Percentiles rank a stretch among this genome's conserved stretches.
Evolutionary conservation across 148 eudicot genomes (phyloP).

Genomic region (Rhododendron molle): DNA sequence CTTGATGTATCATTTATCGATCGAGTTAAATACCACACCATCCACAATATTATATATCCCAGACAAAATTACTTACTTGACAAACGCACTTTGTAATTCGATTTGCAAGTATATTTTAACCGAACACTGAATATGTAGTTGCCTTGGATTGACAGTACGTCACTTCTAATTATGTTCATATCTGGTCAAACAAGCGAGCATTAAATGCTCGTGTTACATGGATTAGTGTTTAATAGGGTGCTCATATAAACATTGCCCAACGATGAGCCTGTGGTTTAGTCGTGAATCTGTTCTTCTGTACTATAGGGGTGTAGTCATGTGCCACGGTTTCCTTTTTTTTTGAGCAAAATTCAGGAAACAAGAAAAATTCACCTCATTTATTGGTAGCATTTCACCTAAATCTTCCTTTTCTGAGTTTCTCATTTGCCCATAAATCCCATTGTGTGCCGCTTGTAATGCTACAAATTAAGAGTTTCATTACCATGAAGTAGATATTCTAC

Average conservation of each 20-base stretch:
- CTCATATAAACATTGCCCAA: not conserved
- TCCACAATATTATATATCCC: not conserved
- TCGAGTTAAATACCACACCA: not conserved
- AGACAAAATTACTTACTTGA: not conserved
- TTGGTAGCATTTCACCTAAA: not conserved
- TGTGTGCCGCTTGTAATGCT: not conserved
- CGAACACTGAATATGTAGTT: not conserved
- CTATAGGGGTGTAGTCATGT: not conserved
- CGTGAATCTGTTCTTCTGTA: not conserved
- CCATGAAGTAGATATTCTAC: too few species aligned
- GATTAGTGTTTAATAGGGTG: not conserved
- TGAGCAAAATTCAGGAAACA: not conserved
- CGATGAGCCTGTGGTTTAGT: too few species aligned
- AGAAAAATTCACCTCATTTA: not conserved
- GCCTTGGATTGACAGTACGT: too few species aligned
- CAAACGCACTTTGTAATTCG: not conserved
- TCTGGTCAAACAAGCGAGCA: too few species aligned
- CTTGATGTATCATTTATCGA: not conserved
- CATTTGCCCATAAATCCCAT: not conserved
- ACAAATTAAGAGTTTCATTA: too few species aligned
- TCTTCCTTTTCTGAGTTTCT: not conserved
- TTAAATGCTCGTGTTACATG: not conserved
- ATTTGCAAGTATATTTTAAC: not conserved
- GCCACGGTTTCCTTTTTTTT: not conserved
- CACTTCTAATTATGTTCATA: too few species aligned